phyloP scores from a whole-genome alignment of 2,329 filamentous ascomycete species.

The Claviceps pusilla region DNA sequence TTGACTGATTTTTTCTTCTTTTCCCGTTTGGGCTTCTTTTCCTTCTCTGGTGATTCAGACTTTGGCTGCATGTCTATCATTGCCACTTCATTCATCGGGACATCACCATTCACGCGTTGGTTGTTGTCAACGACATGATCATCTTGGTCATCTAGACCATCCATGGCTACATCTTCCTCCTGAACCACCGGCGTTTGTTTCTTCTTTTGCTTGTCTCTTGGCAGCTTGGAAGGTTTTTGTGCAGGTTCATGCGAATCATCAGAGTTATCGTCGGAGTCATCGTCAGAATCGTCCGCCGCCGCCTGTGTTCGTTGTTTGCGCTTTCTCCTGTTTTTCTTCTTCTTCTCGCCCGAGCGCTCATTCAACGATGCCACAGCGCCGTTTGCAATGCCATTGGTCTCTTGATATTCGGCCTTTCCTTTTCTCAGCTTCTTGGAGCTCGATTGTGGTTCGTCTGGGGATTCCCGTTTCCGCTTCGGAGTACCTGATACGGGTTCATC shows the following conservation, averaged over 20 bases:
- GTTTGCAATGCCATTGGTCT: slow-evolving; percentile 7
- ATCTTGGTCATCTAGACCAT: not conserved
- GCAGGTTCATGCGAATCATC: slow-evolving; percentile 7
- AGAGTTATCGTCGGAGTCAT: slow-evolving; percentile 3
- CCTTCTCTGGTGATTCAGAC: not conserved
- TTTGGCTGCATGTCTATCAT: not conserved
- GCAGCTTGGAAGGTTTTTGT: not conserved
- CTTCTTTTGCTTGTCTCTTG: not conserved
- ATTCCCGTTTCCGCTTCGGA: slow-evolving; percentile 23
- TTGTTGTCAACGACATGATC: not conserved
- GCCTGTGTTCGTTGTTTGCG: slow-evolving; percentile 18
- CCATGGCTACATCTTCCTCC: not conserved
- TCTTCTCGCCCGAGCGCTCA: slow-evolving; percentile 2
- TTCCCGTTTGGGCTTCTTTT: slow-evolving; percentile 1
- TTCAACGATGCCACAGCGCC: slow-evolving; percentile 1
- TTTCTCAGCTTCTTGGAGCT: slow-evolving; percentile 22
- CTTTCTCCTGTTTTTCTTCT: slow-evolving; percentile 22
- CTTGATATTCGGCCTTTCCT: slow-evolving; percentile 1
- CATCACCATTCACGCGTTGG: not conserved
- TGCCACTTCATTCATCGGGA: slow-evolving; percentile 1
- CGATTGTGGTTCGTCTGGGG: slow-evolving; percentile 15
- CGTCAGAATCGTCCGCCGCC: slow-evolving; percentile 10
- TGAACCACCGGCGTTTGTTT: not conserved
- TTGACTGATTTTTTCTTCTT: slow-evolving; percentile 16
- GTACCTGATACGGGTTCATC: slow-evolving; percentile 13